Percentiles rank a stretch among this genome's conserved stretches.
phyloP scores from a whole-genome alignment of 164 flowering plant genomes.

The Vitis rupestris region DNA sequence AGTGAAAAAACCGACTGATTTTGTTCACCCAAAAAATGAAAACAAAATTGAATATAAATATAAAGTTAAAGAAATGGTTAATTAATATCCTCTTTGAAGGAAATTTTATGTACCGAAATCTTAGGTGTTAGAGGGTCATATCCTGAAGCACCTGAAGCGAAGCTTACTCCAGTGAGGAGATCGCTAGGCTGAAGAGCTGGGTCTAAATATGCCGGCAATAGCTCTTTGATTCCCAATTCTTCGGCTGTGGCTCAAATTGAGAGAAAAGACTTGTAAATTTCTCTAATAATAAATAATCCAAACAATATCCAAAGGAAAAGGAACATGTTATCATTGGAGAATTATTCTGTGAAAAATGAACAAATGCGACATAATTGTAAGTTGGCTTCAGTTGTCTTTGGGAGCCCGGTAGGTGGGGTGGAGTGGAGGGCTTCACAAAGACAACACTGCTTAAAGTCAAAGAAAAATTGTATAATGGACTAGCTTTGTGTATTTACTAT shows the following conservation, averaged over 20 bases:
- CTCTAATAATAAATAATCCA: no score
- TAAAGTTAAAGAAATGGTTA: neutral
- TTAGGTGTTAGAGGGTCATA: conserved; percentile 53
- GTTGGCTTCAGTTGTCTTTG: neutral
- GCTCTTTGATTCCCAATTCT: conserved; percentile 43
- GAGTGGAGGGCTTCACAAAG: no score
- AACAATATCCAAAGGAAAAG: no score
- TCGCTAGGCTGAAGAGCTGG: conserved; percentile 37
- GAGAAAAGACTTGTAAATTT: no score
- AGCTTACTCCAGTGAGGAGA: conserved; percentile 58
- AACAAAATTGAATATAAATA: neutral
- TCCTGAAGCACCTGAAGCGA: conserved; percentile 68
- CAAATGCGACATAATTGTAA: no score
- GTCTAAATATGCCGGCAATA: conserved; percentile 59
- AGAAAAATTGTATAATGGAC: no score
- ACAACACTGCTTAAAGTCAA: no score
- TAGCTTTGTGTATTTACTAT: no score
- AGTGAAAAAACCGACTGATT: conserved; percentile 51
- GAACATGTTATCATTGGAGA: neutral
- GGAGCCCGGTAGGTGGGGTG: neutral
- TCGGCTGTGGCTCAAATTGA: conserved; percentile 27
- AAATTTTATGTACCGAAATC: conserved; percentile 28
- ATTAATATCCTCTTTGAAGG: neutral
- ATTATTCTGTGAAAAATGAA: no score
- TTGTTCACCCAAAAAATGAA: neutral